Conservation (phyloP, 139 green algal species). For the Dunaliella sp. region DNA sequence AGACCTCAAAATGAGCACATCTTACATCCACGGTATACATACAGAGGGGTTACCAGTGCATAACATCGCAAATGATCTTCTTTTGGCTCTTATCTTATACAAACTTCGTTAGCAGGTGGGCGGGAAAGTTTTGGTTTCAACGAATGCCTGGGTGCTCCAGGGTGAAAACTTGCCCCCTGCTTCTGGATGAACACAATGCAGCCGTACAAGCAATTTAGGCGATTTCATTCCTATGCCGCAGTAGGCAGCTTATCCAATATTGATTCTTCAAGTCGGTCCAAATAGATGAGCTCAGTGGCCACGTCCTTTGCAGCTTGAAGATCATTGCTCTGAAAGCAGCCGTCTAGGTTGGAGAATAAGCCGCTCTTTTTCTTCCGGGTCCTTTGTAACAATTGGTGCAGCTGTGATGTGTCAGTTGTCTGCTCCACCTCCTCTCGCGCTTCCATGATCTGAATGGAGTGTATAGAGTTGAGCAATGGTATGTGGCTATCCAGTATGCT, state of each 20-base stretch:
- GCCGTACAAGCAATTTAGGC: neutral
- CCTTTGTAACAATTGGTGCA: conserved; percentile 38
- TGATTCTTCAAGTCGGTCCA: neutral
- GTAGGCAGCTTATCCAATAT: neutral
- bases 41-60: no score
- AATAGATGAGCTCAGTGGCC: neutral
- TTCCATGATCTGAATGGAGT: conserved; percentile 65
- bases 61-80: no score
- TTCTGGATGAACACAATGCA: no score
- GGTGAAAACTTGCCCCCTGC: no score
- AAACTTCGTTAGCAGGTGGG: no score
- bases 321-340: neutral
- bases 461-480: no score
- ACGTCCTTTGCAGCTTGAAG: neutral
- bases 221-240: neutral
- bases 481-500: no score
- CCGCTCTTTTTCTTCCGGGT: neutral
- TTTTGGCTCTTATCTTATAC: no score
- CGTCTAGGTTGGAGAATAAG: neutral
- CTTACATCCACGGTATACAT: no score
- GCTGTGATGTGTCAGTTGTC: conserved; percentile 29
- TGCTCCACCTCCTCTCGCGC: conserved; percentile 62
- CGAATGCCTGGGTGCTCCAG: no score
- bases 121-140: no score
- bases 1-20: no score